phyloP scores from a whole-genome alignment of 495 filamentous ascomycete genomes.

The Daldinia bambusicola region DNA sequence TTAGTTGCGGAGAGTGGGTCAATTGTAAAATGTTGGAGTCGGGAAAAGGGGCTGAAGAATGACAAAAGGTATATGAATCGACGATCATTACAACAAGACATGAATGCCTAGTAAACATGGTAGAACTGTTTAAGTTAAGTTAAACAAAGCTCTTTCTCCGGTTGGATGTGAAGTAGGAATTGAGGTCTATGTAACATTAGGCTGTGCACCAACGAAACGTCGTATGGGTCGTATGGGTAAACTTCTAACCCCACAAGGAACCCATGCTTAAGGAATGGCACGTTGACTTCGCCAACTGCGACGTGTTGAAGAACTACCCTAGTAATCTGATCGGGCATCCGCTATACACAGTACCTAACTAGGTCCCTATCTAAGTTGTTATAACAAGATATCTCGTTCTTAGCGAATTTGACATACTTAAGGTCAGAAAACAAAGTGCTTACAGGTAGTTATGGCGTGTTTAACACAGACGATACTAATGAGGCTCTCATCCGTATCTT shows the following conservation, averaged over 20 bases:
- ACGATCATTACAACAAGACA: neutral
- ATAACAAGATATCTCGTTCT: neutral
- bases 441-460: neutral
- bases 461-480: no score
- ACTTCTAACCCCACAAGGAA: neutral
- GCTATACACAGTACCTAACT: neutral
- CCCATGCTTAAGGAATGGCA: neutral
- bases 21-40: neutral
- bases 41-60: neutral
- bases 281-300: neutral
- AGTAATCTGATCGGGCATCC: neutral
- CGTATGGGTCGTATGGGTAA: neutral
- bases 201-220: no score
- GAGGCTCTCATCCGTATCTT: no score
- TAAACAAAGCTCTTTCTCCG: no score
- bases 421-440: neutral
- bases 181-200: no score
- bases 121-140: neutral
- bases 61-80: neutral
- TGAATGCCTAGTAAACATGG: neutral
- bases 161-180: no score
- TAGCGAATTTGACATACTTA: neutral
- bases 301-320: neutral
- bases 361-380: no score
- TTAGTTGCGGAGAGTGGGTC: neutral